These are phyloP conservation scores for Rhazya stricta DNA, from an alignment of 257 asterid genomes.

Conservation along the genomic window DNA sequence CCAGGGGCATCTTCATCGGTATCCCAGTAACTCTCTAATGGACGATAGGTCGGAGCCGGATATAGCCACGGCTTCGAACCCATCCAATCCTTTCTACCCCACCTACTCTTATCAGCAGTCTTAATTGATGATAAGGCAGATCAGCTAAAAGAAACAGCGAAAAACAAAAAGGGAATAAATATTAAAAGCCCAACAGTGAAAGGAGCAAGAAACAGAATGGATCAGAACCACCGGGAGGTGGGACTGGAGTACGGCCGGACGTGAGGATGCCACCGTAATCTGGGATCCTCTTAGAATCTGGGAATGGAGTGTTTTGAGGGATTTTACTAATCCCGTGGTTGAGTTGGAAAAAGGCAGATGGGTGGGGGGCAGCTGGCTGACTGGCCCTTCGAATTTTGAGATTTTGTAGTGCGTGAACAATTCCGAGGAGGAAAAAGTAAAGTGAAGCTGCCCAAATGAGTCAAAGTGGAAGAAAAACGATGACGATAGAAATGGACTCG, in stretches of 20 bases:
- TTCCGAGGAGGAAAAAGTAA: neutral
- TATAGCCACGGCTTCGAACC: constrained; percentile 44
- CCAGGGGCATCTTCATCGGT: constrained; percentile 97
- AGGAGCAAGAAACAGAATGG: neutral
- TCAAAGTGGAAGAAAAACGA: neutral
- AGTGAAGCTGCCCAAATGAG: neutral
- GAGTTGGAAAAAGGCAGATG: neutral
- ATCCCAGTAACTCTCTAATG: constrained; percentile 70
- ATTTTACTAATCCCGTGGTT: neutral
- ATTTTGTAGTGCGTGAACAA: neutral
- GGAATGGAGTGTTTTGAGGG: neutral
- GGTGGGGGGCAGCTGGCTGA: constrained; percentile 5
- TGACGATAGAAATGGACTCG: neutral
- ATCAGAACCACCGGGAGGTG: neutral
- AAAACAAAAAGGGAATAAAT: too few species aligned
- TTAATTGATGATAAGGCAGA: neutral
- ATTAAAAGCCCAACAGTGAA: neutral
- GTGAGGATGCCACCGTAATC: neutral
- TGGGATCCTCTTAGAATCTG: neutral
- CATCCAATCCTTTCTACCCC: constrained; percentile 21
- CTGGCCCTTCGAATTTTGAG: neutral
- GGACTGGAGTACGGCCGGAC: neutral
- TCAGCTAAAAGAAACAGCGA: neutral
- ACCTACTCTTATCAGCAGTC: neutral
- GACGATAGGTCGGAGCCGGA: constrained; percentile 42